Evolutionary conservation across 139 green algal species (phyloP), one percentile per base, ranked within the genome.

Genomic region (Axilococcus clingmanii): DNA sequence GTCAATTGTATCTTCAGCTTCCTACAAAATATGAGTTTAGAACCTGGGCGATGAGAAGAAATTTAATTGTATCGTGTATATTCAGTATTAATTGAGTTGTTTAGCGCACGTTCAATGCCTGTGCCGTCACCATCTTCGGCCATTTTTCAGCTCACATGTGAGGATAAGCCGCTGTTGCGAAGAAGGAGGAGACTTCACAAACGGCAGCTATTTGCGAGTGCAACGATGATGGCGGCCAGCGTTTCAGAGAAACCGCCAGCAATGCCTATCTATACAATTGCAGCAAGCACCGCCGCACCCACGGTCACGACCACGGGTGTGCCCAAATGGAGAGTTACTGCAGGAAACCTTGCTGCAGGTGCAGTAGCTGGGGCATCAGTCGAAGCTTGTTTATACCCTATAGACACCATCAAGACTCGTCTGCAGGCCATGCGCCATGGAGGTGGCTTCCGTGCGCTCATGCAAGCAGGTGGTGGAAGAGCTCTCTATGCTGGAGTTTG

Each of bases 321-420:
- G 20, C 67, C 72, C 8, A 27, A 59, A 40, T 92, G 83, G 84
- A 65, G 80, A 1, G 29, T 82, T 2, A 52, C 79, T 6, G 55
- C 68, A 1, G 84, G 68, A 29, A 89, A 93, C 65, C 61, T 94
- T 7, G 72, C 70, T 5, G 82, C 85, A 22, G 85, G 85, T 6
- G 85, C 82, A 20, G 85, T 77, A 14, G 82, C 84, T 2, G 85
- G 85, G 28, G 87, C 74, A 20, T 68, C 78, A 5, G 85, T 94
- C 7, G 85, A 94, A 54, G 80, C 81, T 84, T 88, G 79, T 1
- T 66, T 99, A 24, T 99, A 97, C 71, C 91, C 91, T 3, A 82
- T 99, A 20, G 91, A 99, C 66, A 99, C 91, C 16, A 96, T 99
- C 74, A 99, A 99, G 72, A 99, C 91, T 4, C 74, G 91, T 2